Conservation (phyloP, 345 rosid species). For the Rhizophora apiculata region DNA sequence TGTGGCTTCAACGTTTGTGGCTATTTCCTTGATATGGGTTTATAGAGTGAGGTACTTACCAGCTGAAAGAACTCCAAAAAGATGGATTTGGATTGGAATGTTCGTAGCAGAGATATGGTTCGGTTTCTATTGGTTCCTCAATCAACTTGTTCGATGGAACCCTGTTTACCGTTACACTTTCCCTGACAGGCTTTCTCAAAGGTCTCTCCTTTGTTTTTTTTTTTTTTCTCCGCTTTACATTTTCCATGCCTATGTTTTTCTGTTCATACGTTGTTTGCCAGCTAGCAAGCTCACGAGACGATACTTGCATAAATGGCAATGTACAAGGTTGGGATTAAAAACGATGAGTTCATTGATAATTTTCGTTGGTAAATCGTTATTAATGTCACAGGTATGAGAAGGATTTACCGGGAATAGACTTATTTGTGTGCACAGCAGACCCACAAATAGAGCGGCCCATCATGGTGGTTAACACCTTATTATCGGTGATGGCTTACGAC, state of each 20-base stretch:
- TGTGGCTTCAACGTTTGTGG: conserved; percentile 11
- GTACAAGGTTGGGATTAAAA: too few species aligned
- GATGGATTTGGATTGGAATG: conserved; percentile 31
- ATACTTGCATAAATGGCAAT: too few species aligned
- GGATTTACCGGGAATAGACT: conserved; percentile 53
- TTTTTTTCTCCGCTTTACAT: neutral
- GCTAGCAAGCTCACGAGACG: too few species aligned
- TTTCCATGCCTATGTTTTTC: neutral
- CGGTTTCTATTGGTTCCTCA: conserved; percentile 24
- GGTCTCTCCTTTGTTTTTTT: conserved; percentile 7
- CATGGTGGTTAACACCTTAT: conserved; percentile 64
- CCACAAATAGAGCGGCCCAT: conserved; percentile 65
- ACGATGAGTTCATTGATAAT: too few species aligned
- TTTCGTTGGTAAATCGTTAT: too few species aligned
- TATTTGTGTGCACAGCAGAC: conserved; percentile 73
- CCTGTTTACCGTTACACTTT: conserved; percentile 18
- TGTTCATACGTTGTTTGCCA: too few species aligned
- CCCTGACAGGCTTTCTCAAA: conserved; percentile 27
- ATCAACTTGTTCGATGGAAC: conserved; percentile 22
- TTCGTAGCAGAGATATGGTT: conserved; percentile 26
- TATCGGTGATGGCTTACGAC: conserved; percentile 55
- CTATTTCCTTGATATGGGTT: conserved; percentile 14
- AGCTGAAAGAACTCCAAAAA: conserved; percentile 1
- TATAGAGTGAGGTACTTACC: conserved; percentile 20
- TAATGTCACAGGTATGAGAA: conserved; percentile 22